These are phyloP conservation scores for Aspergillus arachidicola DNA, from an alignment of 2,329 filamentous ascomycete species.

Conservation along the genomic window DNA sequence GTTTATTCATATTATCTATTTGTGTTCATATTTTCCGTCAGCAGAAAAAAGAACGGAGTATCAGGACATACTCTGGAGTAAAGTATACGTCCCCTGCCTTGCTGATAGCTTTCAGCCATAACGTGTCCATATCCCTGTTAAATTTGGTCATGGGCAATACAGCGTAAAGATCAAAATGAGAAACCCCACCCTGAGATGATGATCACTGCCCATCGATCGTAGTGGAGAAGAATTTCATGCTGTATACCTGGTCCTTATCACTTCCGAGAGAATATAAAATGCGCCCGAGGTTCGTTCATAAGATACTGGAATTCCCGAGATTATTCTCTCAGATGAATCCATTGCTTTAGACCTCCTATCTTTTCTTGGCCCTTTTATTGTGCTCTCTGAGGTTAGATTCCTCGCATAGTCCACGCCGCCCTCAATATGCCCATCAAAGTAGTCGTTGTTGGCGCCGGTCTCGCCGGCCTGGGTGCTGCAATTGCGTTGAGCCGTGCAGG, in stretches of 20 bases:
- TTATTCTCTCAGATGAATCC: neutral
- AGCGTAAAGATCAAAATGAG: neutral
- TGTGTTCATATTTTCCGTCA: no score
- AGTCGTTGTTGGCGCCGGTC: constrained; percentile 13
- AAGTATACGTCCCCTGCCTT: neutral
- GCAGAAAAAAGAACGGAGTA: neutral
- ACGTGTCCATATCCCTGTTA: neutral
- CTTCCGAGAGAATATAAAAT: neutral
- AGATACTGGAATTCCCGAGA: neutral
- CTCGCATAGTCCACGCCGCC: no score
- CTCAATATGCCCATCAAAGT: constrained; percentile 11
- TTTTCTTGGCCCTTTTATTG: neutral
- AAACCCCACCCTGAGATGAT: neutral
- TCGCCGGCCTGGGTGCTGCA: constrained; percentile 13
- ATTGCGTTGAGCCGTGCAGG: constrained; percentile 11
- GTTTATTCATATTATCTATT: no score
- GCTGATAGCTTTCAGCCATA: neutral
- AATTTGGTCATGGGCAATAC: neutral
- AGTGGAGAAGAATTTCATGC: neutral
- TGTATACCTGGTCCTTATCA: neutral
- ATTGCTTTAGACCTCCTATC: neutral
- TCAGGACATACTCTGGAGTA: neutral
- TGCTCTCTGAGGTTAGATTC: no score
- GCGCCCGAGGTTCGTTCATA: neutral
- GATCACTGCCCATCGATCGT: neutral